Base-by-base conservation (phyloP, 495 filamentous ascomycete genomes). In the Penicillium simplicissimum region DNA sequence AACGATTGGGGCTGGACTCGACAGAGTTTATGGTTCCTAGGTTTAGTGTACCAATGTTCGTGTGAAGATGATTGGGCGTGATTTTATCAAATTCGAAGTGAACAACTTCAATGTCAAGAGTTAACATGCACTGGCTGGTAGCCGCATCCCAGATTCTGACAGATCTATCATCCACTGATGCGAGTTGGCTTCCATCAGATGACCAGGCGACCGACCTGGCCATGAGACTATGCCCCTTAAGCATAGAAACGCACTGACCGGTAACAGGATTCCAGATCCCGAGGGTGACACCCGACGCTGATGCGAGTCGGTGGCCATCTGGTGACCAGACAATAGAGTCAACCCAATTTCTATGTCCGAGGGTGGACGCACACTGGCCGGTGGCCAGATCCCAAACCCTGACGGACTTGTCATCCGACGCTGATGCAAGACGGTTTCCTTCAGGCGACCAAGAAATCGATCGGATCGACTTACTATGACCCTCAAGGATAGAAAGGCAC, bases 101-200 rank as follows among this genome's bases (percentile, higher is more conserved):
- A 25, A 25, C n/a, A n/a, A n/a, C n/a, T n/a, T n/a, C n/a, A n/a
- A n/a, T 25, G 3, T 57, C 8, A 25, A 66, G 59, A 5, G 40
- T 69, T 14, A 55, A 51, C 11, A 61, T 10, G 21, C 54, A 57
- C 13, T 63, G 31, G 25, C 25, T 25, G 3, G 37, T 55, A 19
- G 28, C 51, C 15, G 51, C 28, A 45, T 60, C 51, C 58, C 38
- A 60, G 38, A 55, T 55, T 25, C 7, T 43, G 19, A 60, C 9
- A 4, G 45, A 28, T 4, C 8, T 28, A 49, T 49, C 52, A 52
- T 36, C 0, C 0, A 57, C 60, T 31, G 61, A 64, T 52, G 45
- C 52, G 33, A 60, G 53, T 57, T 34, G 43, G 57, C 56, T 64
- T 64, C 61, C 42, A 64, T 59, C 61, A 51, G 15, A 57, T 21